Percentiles rank a stretch among this genome's conserved stretches.
phyloP scores from a whole-genome alignment of 2,329 filamentous ascomycete genomes.

The Phialophora tarda region DNA sequence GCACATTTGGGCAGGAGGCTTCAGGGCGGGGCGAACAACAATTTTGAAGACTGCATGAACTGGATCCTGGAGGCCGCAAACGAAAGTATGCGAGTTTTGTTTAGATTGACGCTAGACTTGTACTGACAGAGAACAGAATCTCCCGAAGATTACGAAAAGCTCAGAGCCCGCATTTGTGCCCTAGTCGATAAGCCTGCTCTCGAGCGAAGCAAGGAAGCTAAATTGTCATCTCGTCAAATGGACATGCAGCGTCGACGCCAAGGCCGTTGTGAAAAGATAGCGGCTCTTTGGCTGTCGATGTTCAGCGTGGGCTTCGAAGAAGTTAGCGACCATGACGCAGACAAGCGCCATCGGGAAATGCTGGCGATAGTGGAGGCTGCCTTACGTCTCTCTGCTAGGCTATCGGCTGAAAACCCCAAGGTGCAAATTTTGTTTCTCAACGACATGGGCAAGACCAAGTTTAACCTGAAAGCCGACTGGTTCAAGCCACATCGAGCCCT shows the following conservation, averaged over 20 bases:
- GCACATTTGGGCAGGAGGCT: neutral
- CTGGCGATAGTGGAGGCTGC: neutral
- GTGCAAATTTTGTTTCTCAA: neutral
- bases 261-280: neutral
- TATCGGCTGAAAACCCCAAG: neutral
- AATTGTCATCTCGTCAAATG: neutral
- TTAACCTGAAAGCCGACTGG: neutral
- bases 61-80: neutral
- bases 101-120: too few relatives aligned
- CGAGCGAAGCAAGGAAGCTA: neutral
- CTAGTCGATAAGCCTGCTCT: neutral
- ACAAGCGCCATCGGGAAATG: neutral
- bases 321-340: neutral
- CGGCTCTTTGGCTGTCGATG: neutral
- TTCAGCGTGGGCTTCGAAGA: neutral
- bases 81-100: neutral
- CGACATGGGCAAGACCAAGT: neutral
- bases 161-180: neutral
- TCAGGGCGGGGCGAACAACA: neutral
- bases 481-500: constrained; percentile 1
- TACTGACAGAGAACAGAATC: neutral
- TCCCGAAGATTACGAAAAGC: neutral
- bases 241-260: neutral
- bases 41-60: constrained; percentile 2
- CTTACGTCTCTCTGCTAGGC: neutral